Conservation (phyloP, 352 stramenopile species). For the Elongisporangium anandrum region DNA sequence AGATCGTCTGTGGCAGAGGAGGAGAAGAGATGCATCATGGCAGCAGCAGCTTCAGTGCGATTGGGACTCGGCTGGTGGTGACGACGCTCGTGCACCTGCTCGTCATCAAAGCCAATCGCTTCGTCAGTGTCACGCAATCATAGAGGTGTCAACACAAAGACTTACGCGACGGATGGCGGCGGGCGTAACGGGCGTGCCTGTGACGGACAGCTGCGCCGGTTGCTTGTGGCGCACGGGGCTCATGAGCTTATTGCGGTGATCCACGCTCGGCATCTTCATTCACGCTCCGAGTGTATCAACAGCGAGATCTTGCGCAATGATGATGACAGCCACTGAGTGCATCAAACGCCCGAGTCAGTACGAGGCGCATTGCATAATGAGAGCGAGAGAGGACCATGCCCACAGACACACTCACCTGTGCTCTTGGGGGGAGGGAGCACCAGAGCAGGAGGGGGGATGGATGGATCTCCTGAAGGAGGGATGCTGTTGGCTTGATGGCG, state of each 20-base stretch:
- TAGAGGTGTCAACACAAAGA: background rate
- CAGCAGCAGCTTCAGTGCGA: constrained; percentile 64
- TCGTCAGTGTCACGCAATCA: constrained; percentile 1
- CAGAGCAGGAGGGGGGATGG: too few species aligned
- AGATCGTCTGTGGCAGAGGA: constrained; percentile 15
- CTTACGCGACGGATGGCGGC: constrained; percentile 6
- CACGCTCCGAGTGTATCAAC: background rate
- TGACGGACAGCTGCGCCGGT: constrained; percentile 1
- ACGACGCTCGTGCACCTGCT: constrained; percentile 16
- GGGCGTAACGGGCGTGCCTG: constrained; percentile 18
- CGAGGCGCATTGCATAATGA: background rate
- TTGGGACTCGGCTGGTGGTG: constrained; percentile 74
- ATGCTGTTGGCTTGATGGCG: constrained; percentile 1
- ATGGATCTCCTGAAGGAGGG: background rate
- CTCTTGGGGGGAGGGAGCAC: too few species aligned
- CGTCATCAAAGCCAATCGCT: constrained; percentile 2
- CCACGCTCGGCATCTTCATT: constrained; percentile 13
- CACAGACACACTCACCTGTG: constrained; percentile 3
- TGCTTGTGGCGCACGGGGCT: constrained; percentile 29
- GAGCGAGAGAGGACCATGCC: constrained; percentile 1
- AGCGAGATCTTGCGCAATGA: background rate
- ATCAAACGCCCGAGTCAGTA: background rate
- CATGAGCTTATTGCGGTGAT: constrained; percentile 27
- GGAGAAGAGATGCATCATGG: constrained; percentile 77
- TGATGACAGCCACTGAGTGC: background rate